Evolutionary conservation across 2,329 filamentous ascomycete species (phyloP).

Genomic region (Colletotrichum sp.): DNA sequence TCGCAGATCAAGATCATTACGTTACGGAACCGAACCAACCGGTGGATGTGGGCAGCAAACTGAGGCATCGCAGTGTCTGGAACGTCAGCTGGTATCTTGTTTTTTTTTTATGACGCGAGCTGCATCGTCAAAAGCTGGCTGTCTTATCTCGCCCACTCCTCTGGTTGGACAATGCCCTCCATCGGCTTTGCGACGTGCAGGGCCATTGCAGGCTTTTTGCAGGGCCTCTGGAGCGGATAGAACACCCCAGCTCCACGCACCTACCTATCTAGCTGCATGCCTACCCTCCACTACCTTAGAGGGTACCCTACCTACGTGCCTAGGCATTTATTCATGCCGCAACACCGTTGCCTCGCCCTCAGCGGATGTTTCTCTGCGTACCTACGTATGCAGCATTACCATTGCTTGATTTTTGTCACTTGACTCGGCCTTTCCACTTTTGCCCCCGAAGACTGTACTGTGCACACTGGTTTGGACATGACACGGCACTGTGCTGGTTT

Average conservation of each 20-base stretch:
- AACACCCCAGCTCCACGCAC: conserved; percentile 1
- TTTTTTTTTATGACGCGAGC: conserved; percentile 11
- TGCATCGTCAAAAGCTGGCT: conserved; percentile 12
- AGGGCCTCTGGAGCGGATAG: conserved; percentile 7
- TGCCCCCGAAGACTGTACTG: not conserved
- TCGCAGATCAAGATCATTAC: not conserved
- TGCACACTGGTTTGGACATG: not conserved
- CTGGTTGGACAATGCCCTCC: conserved; percentile 15
- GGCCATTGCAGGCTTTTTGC: not conserved
- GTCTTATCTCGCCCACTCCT: conserved; percentile 10
- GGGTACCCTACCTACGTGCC: not conserved
- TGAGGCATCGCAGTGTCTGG: not conserved
- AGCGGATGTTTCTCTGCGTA: not conserved
- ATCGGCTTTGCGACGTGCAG: conserved; percentile 1
- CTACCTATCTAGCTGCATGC: not conserved
- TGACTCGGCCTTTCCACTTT: not conserved
- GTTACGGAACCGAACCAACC: not conserved
- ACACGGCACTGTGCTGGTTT: not conserved
- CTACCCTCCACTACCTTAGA: not conserved
- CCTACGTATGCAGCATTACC: not conserved
- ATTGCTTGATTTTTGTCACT: not conserved
- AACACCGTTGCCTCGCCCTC: not conserved
- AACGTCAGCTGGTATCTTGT: not conserved
- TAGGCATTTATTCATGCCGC: not conserved
- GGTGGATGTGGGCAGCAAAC: not conserved